A percentile compares a stretch with the other conserved stretches of the same genome.
phyloP scores from a whole-genome alignment of 257 asterid genomes.

The Petunia secreta region DNA sequence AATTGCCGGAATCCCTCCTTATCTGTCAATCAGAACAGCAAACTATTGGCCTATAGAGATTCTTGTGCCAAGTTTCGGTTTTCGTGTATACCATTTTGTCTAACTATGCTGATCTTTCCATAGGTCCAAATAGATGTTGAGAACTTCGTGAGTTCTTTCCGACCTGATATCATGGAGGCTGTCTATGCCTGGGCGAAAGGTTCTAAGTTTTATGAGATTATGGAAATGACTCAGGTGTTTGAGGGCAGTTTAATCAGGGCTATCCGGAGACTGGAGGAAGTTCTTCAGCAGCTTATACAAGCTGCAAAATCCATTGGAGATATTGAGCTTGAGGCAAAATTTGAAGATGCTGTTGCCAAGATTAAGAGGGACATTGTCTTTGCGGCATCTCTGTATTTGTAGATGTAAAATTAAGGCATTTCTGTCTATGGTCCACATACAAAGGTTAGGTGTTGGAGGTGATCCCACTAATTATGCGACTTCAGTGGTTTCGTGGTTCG shows the following conservation, averaged over 20 bases:
- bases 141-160: conserved; percentile 81
- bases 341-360: conserved; percentile 86
- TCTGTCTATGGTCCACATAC: neutral
- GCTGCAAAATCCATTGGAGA: conserved; percentile 96
- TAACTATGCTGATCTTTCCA: neutral
- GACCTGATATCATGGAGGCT: conserved; percentile 97
- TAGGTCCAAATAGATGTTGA: conserved; percentile 95
- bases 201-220: conserved; percentile 84
- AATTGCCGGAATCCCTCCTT: neutral
- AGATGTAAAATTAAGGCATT: conserved; percentile 28
- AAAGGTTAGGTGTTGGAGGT: conserved; percentile 7
- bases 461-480: conserved; percentile 11
- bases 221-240: conserved; percentile 93
- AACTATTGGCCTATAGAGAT: neutral
- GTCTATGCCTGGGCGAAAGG: conserved; percentile 95
- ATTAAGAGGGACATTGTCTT: conserved; percentile 98
- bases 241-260: conserved; percentile 99
- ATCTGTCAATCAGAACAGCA: conserved; percentile 2
- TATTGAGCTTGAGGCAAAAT: conserved; percentile 77
- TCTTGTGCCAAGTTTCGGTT: neutral
- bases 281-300: conserved; percentile 89
- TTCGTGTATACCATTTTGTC: neutral
- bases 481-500: neutral
- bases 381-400: conserved; percentile 93
- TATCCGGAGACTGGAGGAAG: conserved; percentile 94